Evolutionary conservation across 768 basidiomycete species (phyloP).

Genomic region (Pleurotus djamor): DNA sequence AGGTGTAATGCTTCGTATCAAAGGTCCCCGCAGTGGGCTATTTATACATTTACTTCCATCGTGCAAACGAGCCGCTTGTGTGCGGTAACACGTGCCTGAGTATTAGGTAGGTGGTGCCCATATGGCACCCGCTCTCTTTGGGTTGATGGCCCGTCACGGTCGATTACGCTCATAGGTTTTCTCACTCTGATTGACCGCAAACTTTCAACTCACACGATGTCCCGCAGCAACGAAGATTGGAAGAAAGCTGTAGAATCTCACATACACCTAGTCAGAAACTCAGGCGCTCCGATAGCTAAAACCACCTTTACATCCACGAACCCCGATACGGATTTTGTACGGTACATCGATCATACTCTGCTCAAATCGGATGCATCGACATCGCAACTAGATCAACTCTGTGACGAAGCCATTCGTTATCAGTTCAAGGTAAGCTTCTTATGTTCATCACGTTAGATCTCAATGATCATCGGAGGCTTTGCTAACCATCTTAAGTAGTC

Average conservation of each 20-base stretch:
- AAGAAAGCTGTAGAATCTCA: constrained; percentile 22
- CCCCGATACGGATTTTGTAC: constrained; percentile 28
- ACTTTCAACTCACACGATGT: background rate
- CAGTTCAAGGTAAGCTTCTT: constrained; percentile 41
- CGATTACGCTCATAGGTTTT: background rate
- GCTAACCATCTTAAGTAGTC: constrained; percentile 27
- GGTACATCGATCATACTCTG: constrained; percentile 46
- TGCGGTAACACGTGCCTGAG: background rate
- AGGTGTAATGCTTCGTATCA: too few relatives aligned
- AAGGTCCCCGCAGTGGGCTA: background rate
- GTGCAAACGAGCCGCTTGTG: background rate
- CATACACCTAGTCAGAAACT: constrained; percentile 18
- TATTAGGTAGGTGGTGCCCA: background rate
- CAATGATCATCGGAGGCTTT: background rate
- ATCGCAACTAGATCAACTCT: constrained; percentile 41
- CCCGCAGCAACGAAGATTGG: constrained; percentile 23
- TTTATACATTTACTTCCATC: background rate
- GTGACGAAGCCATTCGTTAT: constrained; percentile 44
- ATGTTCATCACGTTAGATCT: background rate
- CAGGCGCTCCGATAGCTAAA: constrained; percentile 14
- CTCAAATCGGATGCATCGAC: constrained; percentile 51
- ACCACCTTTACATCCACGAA: constrained; percentile 19
- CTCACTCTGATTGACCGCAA: background rate
- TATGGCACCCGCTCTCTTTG: background rate
- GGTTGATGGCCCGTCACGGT: background rate